These are phyloP conservation scores for Lophiotrema nucula DNA, from an alignment of 495 filamentous ascomycete species.

Conservation along the genomic window DNA sequence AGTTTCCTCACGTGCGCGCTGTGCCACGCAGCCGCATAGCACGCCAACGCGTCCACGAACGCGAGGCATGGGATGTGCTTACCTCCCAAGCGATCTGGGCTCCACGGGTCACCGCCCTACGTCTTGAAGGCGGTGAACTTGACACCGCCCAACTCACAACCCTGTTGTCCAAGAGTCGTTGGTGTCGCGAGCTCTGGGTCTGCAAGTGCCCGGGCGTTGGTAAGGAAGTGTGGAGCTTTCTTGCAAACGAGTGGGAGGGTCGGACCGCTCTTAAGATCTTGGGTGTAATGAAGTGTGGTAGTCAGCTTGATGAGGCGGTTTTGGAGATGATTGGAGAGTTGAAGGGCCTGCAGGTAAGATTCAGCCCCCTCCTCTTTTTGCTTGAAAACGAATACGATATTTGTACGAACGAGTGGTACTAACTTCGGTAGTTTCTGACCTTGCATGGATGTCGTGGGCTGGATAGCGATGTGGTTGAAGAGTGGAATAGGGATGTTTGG, in stretches of 20 bases:
- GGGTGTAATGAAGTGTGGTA: slow-evolving; percentile 21
- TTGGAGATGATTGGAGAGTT: slow-evolving; percentile 26
- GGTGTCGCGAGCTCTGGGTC: slow-evolving; percentile 28
- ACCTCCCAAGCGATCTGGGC: slow-evolving; percentile 20
- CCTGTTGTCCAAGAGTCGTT: slow-evolving; percentile 11
- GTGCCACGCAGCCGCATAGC: not conserved
- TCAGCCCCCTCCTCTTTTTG: not conserved
- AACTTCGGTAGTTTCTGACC: slow-evolving; percentile 10
- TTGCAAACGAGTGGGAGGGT: slow-evolving; percentile 27
- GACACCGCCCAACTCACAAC: slow-evolving; percentile 3
- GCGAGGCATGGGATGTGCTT: slow-evolving; percentile 22
- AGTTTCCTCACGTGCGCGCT: slow-evolving; percentile 13
- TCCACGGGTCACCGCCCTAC: slow-evolving; percentile 14
- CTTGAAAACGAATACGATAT: not conserved
- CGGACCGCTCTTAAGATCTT: slow-evolving; percentile 14
- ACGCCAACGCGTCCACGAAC: slow-evolving; percentile 9
- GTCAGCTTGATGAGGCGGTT: slow-evolving; percentile 23
- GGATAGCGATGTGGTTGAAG: slow-evolving; percentile 1
- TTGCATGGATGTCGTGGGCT: slow-evolving; percentile 15
- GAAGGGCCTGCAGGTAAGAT: slow-evolving; percentile 27
- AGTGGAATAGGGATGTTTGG: slow-evolving; percentile 10
- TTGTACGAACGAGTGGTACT: not conserved
- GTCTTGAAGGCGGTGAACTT: slow-evolving; percentile 25
- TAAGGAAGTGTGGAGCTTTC: slow-evolving; percentile 29
- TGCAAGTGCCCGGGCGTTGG: slow-evolving; percentile 28